Percentiles rank a stretch among this genome's conserved stretches.
Conservation (phyloP, 495 filamentous ascomycete species). For the Tetracladium marchalianum region DNA sequence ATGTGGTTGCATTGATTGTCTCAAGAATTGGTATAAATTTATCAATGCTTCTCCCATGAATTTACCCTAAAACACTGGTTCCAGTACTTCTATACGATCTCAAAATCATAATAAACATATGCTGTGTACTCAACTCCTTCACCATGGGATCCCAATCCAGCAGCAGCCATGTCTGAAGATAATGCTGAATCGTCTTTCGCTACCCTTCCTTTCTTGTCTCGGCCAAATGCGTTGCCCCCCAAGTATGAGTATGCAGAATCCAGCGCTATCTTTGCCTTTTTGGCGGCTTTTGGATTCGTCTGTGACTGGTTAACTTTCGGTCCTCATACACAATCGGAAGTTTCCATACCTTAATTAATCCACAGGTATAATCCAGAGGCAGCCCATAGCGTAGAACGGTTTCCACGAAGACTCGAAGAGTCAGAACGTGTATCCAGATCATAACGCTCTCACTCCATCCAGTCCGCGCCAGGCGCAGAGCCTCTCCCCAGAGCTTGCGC, state of each 20-base stretch:
- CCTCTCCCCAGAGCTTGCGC: conserved; percentile 81
- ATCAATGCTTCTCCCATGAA: conserved; percentile 12
- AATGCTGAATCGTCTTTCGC: conserved; percentile 73
- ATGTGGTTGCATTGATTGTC: too few relatives aligned
- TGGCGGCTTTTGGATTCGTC: conserved; percentile 72
- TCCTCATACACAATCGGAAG: not conserved
- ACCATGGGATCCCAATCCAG: conserved; percentile 41
- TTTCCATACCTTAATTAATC: conserved; percentile 64
- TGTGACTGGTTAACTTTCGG: conserved; percentile 26
- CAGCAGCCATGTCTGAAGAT: conserved; percentile 69
- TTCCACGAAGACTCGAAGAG: conserved; percentile 91
- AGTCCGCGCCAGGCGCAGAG: conserved; percentile 72
- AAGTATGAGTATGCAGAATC: conserved; percentile 85
- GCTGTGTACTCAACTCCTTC: conserved; percentile 81
- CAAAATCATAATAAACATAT: conserved; percentile 96
- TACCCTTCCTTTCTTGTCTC: conserved; percentile 86
- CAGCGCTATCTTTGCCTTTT: conserved; percentile 71
- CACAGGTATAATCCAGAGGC: conserved; percentile 78
- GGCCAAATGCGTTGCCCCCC: conserved; percentile 86
- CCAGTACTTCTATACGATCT: conserved; percentile 45
- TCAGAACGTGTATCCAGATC: conserved; percentile 87
- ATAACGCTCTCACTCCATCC: conserved; percentile 91
- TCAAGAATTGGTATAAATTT: conserved; percentile 2
- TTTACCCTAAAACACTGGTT: not conserved
- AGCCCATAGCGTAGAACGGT: conserved; percentile 90